Evolutionary conservation across 73 alveolate species (phyloP), one percentile per base, ranked within the genome.

Genomic region (Durusdinium trenchii): DNA sequence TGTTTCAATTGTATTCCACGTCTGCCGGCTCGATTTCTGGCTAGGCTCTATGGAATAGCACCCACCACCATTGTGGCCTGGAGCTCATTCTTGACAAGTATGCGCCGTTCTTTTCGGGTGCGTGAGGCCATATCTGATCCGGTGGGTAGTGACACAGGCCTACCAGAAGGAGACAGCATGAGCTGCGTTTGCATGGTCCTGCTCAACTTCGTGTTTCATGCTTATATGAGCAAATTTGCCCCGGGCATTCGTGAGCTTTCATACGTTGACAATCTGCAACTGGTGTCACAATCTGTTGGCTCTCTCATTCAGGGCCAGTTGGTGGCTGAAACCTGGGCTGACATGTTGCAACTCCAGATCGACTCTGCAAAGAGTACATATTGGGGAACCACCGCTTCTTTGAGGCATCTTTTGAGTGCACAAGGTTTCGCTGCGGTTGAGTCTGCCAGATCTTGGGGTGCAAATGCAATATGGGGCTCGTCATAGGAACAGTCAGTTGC

Each of bases 141-240:
- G 3, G 38, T 75, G 28, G 1, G 38, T 14, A 42, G 60, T 4
- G 36, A 75, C 36, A 2, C 20, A 42, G 86, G 86, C 4, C 57
- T 75, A 5, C 86, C 86, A 1, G 86, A 75, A 42, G 86, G 86
- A 2, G 86, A 75, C 57, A 40, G 60, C 57, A 75, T 75, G 86
- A 40, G 60, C 6, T 79, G 90, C 47, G 23, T 79, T 26, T 62
- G 90, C 4, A 79, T 79, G 90, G 69, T 79, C 9, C 69, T 79
- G 47, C 47, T 79, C 28, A 79, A 45, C 90, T 79, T 79, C 47
- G 28, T 45, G 6, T 79, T 23, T 30, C 90, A 79, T 47, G 10
- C 7, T 28, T 79, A 79, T 32, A 38, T 75, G 52, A 10, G 23
- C 20, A 51, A 75, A 12, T 75, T 75, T 16, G 60, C 38, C 3